These are phyloP conservation scores for Lactifluus subvellereus DNA, from an alignment of 768 basidiomycete genomes.

Conservation along the genomic window DNA sequence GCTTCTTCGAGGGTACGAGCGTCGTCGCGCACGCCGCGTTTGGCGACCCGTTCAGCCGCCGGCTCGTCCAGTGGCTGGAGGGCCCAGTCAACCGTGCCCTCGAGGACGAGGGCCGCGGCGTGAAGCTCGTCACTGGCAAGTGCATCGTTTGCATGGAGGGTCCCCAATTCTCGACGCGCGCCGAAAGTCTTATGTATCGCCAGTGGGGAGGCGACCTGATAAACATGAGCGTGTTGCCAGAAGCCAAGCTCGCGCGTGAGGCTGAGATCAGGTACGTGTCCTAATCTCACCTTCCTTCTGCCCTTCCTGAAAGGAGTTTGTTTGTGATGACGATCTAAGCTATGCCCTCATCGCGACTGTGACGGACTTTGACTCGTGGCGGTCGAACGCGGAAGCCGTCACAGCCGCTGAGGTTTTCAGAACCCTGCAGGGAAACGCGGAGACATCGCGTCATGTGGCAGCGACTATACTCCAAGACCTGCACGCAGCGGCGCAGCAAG, in stretches of 20 bases:
- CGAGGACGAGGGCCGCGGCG: conserved; percentile 48
- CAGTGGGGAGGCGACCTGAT: conserved; percentile 90
- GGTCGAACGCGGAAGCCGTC: conserved; percentile 71
- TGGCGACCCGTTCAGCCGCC: conserved; percentile 80
- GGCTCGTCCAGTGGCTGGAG: conserved; percentile 61
- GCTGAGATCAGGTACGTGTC: conserved; percentile 77
- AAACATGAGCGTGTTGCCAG: conserved; percentile 96
- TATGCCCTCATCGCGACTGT: conserved; percentile 87
- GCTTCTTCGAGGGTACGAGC: conserved; percentile 77
- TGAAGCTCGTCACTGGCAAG: conserved; percentile 73
- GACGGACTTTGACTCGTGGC: conserved; percentile 97
- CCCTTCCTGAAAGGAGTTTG: neutral
- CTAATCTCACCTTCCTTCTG: neutral
- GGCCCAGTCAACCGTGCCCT: conserved; percentile 58
- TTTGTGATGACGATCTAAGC: conserved; percentile 36
- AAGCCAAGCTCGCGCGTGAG: conserved; percentile 95
- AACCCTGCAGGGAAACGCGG: conserved; percentile 80
- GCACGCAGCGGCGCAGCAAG: conserved; percentile 49
- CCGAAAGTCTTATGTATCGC: conserved; percentile 92
- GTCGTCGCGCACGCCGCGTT: conserved; percentile 92
- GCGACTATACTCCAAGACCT: conserved; percentile 65
- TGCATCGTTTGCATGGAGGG: conserved; percentile 96
- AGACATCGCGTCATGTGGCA: conserved; percentile 74
- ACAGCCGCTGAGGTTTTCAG: conserved; percentile 90
- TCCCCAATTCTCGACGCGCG: conserved; percentile 95